phyloP scores from a whole-genome alignment of 1,284 basidiomycete genomes.

The Porodaedalea pini region DNA sequence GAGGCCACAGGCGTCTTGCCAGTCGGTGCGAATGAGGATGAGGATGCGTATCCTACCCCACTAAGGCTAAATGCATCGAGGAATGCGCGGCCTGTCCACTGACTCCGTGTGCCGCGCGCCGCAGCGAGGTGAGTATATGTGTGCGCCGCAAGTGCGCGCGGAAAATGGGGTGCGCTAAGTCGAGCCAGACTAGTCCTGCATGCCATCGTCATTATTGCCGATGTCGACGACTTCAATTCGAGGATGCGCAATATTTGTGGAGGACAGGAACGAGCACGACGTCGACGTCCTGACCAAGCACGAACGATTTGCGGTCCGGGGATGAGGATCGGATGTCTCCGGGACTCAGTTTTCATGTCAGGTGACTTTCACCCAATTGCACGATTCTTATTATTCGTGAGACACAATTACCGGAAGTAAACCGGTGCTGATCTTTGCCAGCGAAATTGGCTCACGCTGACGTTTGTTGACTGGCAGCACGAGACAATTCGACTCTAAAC shows the following conservation, averaged over 20 bases:
- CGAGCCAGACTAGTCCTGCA: constrained; percentile 12
- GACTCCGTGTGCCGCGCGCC: not conserved
- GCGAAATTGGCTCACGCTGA: constrained; percentile 1
- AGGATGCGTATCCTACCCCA: constrained; percentile 61
- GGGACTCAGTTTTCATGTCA: not conserved
- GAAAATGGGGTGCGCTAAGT: not conserved
- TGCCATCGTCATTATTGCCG: constrained; percentile 6
- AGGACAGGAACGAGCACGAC: not conserved
- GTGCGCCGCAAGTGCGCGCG: not conserved
- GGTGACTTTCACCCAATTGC: not conserved
- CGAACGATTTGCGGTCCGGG: not conserved
- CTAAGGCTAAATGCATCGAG: constrained; percentile 33
- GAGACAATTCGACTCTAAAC: not conserved
- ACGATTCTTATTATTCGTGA: not conserved
- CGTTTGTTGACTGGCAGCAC: not conserved
- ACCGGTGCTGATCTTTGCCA: not conserved
- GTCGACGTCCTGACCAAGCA: constrained; percentile 1
- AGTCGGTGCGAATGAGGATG: constrained; percentile 23
- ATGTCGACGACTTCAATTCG: not conserved
- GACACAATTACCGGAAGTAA: not conserved
- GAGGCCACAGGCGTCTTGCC: constrained; percentile 17
- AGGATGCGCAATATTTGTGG: too few relatives aligned
- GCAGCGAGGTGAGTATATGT: constrained; percentile 10
- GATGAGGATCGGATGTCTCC: constrained; percentile 4
- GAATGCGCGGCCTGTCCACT: not conserved